Conservation (phyloP, 345 rosid species). For the Trapa bicornis region DNA sequence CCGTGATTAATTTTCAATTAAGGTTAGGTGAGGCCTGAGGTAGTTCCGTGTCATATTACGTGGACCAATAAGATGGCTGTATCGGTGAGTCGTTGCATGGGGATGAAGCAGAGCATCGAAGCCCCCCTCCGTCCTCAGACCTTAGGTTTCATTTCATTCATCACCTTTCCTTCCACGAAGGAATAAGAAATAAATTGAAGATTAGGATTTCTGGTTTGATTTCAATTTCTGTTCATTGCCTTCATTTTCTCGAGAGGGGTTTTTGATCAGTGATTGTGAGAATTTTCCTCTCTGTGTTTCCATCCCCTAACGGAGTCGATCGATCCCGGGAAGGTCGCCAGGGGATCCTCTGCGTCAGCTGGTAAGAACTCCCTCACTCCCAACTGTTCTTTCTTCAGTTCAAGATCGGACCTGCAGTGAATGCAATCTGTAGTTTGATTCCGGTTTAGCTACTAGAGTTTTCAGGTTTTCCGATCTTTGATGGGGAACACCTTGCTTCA, state of each 20-base stretch:
- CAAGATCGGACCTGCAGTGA: background rate
- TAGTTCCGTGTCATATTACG: slow-evolving; percentile 7
- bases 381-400: background rate
- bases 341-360: slow-evolving; percentile 1
- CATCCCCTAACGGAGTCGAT: background rate
- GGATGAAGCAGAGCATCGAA: slow-evolving; percentile 6
- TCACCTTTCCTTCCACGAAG: too few relatives aligned
- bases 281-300: background rate
- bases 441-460: background rate
- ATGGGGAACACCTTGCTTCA: background rate
- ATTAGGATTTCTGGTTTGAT: too few relatives aligned
- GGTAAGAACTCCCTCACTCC: slow-evolving; percentile 1
- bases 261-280: background rate
- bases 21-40: slow-evolving; percentile 1
- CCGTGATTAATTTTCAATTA: background rate
- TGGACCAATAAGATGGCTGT: slow-evolving; percentile 7
- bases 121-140: background rate
- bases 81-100: background rate
- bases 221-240: background rate
- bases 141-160: slow-evolving; percentile 1
- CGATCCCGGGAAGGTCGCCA: background rate
- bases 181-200: too few relatives aligned
- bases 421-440: background rate
- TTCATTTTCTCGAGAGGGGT: too few relatives aligned
- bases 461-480: background rate